These are phyloP conservation scores for Nemania sp. DNA, from an alignment of 2,329 filamentous ascomycete genomes.

Conservation along the genomic window DNA sequence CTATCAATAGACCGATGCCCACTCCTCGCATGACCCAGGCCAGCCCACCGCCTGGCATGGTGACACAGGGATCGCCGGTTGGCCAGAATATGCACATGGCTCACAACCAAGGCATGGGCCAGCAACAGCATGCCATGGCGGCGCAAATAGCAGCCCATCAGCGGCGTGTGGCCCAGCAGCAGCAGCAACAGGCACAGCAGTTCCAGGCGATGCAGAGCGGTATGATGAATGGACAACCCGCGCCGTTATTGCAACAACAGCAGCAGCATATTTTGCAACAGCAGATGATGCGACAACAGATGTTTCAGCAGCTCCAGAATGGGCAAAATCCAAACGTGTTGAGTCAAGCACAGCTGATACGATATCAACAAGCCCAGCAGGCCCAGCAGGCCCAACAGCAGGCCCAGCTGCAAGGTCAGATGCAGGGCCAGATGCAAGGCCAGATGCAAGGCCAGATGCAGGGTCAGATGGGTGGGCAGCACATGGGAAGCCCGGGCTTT, in stretches of 20 bases:
- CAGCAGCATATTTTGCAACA: constrained; percentile 50
- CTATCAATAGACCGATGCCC: constrained; percentile 55
- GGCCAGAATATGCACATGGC: constrained; percentile 58
- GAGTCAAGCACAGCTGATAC: constrained; percentile 42
- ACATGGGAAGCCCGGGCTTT: constrained; percentile 48
- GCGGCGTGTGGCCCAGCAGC: constrained; percentile 29
- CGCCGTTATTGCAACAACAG: constrained; percentile 43
- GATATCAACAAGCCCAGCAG: constrained; percentile 42
- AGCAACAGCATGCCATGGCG: constrained; percentile 33
- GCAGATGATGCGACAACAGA: constrained; percentile 47
- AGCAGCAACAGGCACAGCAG: constrained; percentile 32
- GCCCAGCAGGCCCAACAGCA: constrained; percentile 32
- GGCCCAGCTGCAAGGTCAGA: constrained; percentile 32
- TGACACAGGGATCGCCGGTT: constrained; percentile 61
- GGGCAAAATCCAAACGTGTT: constrained; percentile 45
- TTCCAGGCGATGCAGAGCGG: constrained; percentile 37
- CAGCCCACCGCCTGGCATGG: constrained; percentile 63
- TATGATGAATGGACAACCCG: constrained; percentile 38
- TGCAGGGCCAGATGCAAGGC: constrained; percentile 43
- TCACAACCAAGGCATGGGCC: constrained; percentile 44
- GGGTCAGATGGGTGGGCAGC: constrained; percentile 36
- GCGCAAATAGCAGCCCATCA: constrained; percentile 53
- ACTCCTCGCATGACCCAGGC: constrained; percentile 66
- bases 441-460: constrained; percentile 37
- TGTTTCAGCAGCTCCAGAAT: constrained; percentile 43